Evolutionary conservation across 2,329 filamentous ascomycete genomes (phyloP), one percentile per base, ranked within the genome.

Genomic region (Alternaria metachromatica): DNA sequence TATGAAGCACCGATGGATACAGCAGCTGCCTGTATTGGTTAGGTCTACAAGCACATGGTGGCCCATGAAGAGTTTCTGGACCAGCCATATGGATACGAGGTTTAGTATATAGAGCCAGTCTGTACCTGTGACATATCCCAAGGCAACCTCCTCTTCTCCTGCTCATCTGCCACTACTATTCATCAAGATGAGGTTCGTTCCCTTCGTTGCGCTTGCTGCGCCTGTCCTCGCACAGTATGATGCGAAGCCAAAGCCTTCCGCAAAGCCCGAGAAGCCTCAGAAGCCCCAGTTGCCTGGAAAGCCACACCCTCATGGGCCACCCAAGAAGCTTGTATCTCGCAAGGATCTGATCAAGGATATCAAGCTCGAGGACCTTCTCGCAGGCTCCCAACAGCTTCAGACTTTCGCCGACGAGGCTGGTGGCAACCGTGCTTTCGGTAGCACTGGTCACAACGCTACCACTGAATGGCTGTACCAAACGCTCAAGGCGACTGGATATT

Each of bases 381-480:
- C 71, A 50, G 75, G 75, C 6, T 75, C 76, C 44, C 72, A 77
- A 60, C 71, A 78, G 55, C 71, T 78, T 20, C 76, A 79, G 60
- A 71, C 69, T 46, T 69, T 78, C 41, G 75, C 76, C 10, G 71
- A 76, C 60, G 73, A 68, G 49, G 73, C 76, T 21, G 76, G 71
- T 23, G 76, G 77, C 33, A 79, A 78, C 68, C 76, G 77, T 21
- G 77, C 76, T 26, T 79, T 79, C 49, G 77, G 77, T 58, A 69
- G 76, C 55, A 70, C 60, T 15, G 77, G 77, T 37, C 76, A 79
- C 67, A 79, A 78, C 62, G 72, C 71, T 30, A 78, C 76, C 1
- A 72, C 75, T 6, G 74, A 77, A 41, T 79, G 71, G 66, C 67
- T 79, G 12, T 76, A 75, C 60, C 67, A 78, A 50, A 74, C 72